Evolutionary conservation across 1,284 basidiomycete species (phyloP), one percentile per base, ranked within the genome.

Genomic region (Mrakiaceae sp.): DNA sequence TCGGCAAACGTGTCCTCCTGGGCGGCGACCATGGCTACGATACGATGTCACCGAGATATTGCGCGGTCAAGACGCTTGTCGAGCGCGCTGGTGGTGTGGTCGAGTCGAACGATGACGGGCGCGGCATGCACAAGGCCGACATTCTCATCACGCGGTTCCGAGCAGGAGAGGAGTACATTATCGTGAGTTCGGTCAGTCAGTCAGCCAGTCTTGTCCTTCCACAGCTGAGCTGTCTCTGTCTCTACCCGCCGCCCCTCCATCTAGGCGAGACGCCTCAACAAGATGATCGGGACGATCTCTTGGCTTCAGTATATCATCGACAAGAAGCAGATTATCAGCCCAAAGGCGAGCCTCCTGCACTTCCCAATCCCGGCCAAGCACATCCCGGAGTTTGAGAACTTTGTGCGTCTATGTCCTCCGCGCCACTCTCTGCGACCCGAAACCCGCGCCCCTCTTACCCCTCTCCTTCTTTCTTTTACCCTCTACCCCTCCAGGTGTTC

Each of bases 281-380:
- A 87, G 73, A 82, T 83, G 3, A 83, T 94, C 27, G 91, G 86
- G 4, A 89, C 85, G 0, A 77, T 92, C 2, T 78, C 83, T 0
- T 95, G 91, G 90, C 71, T 93, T 7, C 88, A 90, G 72, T 83
- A 86, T 71, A 85, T 89, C 4, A 80, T 89, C 62, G 79, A 83
- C 0, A 82, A 81, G 0, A 84, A 84, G 5, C 76, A 80, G 0
- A 71, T 90, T 5, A 78, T 83, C 4, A 78, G 83, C 7, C 89
- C 91, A 0, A 79, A 83, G 43, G 84, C 88, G 67, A 86, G 81
- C 58, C 74, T 84, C 5, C 72, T 84, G 4, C 83, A 85, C 70
- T 84, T 81, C 66, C 83, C 84, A 0, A 75, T 80, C 2, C 82
- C 81, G 0, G 70, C 70, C n/a, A 71, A 72, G 7, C 73, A 76